Base-by-base conservation (phyloP, 768 basidiomycete genomes). In the Candolleomyces aberdarensis region DNA sequence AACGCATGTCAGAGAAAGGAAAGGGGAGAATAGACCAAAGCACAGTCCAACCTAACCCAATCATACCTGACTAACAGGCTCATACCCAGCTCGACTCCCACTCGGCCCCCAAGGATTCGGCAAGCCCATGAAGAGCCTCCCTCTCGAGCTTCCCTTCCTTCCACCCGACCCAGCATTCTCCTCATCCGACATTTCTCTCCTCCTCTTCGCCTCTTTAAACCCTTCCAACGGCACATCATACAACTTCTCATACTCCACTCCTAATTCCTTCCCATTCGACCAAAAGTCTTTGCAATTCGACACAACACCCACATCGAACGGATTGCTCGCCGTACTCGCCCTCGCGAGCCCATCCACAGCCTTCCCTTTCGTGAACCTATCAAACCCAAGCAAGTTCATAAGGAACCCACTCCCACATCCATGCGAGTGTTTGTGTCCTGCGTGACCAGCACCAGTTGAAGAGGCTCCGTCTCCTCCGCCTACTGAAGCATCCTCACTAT, bases 271-370 rank as follows among this genome's bases (percentile, higher is more conserved):
- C 22, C 95, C 93, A 59, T 83, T 83, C 53, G 86, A 85, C 96
- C 96, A 99, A 74, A 99, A 98, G 77, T 99, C 96, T 67, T 83
- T 85, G 72, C 94, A 96, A 70, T 96, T 96, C 59, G 80, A 78
- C 19, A 83, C 74, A 15, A 89, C 50, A 2, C 96, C 96, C 20
- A 91, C 67, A 74, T 97, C 94, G 72, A 98, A 99, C 44, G 96
- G 97, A 74, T 98, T 98, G 56, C 84, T 81, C 41, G 91, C 88
- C 59, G 83, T 87, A 6, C 85, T 79, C 1, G 92, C 88, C 26
- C 87, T 80, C 52, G 87, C 84, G 58, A 98, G 86, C 22, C 96
- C 95, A 65, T 92, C 87, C 8, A 90, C 89, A 0, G 94, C 95
- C 64, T 87, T 88, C 22, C 94, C 94, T 57, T 89, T 88, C 43